Conservation (phyloP, 192 early-diverging fungal species). For the Umbelopsis isabellina region DNA sequence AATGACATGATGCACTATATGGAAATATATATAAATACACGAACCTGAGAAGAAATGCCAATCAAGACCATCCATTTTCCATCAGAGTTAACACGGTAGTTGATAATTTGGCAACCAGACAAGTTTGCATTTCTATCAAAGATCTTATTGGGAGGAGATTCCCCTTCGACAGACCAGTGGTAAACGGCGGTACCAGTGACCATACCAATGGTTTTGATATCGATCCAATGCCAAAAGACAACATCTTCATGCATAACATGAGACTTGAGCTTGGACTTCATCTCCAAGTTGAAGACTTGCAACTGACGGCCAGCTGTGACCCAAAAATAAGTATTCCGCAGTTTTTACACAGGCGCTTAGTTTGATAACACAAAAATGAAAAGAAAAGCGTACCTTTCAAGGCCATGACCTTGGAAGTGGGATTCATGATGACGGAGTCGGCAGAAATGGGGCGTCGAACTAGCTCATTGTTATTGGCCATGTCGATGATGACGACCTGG, state of each 20-base stretch:
- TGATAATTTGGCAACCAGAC: conserved; percentile 91
- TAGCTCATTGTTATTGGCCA: conserved; percentile 81
- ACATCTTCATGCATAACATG: conserved; percentile 91
- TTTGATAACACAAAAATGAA: neutral
- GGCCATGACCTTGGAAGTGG: conserved; percentile 89
- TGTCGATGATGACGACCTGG: conserved; percentile 95
- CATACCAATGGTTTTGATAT: conserved; percentile 79
- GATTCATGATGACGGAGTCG: conserved; percentile 99
- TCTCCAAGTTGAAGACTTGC: conserved; percentile 97
- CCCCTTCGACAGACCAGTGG: conserved; percentile 97
- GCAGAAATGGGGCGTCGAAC: conserved; percentile 93
- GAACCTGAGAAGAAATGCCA: conserved; percentile 82
- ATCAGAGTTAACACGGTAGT: conserved; percentile 88
- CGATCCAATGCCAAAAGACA: conserved; percentile 97
- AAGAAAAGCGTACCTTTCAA: conserved; percentile 74
- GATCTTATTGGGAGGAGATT: conserved; percentile 81
- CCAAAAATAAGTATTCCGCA: conserved; percentile 6
- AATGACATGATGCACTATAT: neutral
- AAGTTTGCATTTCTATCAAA: conserved; percentile 92
- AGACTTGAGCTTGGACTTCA: conserved; percentile 95
- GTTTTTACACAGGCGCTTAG: neutral
- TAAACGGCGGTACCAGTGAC: conserved; percentile 89
- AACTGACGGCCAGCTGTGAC: conserved; percentile 79
- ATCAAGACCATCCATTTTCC: conserved; percentile 95
- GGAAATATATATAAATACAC: conserved; percentile 25